Evolutionary conservation across 129 eudicot species (phyloP), one percentile per base, ranked within the genome.

Genomic region (Escallonia herrerae): DNA sequence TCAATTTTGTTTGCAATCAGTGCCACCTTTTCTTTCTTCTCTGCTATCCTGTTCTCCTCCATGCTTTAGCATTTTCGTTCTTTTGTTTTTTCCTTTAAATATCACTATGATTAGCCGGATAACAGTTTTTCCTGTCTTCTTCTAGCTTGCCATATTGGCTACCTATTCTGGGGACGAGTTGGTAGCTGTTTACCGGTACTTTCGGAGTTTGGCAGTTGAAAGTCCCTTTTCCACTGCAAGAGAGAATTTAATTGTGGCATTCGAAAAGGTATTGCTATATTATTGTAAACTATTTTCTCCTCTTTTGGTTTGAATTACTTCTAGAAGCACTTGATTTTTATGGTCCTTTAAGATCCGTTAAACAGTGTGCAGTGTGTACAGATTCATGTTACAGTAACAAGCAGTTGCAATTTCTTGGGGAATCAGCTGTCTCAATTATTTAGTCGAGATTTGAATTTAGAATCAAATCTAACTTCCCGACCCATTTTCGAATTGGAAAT

Each of bases 71-170:
- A 22, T 2, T 45, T 46, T 4, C 13, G 8, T 7, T 43, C 8
- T 10, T 39, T 14, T 47, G 37, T 4, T 8, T 63, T 64, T 6
- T 43, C 9, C 49, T 45, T 8, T 45, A 45, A 45, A 5, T 45
- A 1, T 5, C 9, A 45, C 49, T 5, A 45, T 45, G 49, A 45
- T 22, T 46, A 38, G 14, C 10, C 22, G 57, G 12, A 8, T 3
- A 6, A 6, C 11, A 4, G 7, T 43, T 42, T 9, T 4, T 5
- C 63, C 11, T 42, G 43, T 9, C 48, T 38, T 67, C 4, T 65
- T 67, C 58, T 71, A 85, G 91, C 91, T 85, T 65, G 91, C 87
- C 64, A 81, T 85, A 69, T 68, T 85, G 79, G 84, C 87, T 60
- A 70, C 84, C 15, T 85, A 85, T 69, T 85, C 83, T 39, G 85